Conservation (phyloP, 768 basidiomycete species). For the Psilocybe azurescens region DNA sequence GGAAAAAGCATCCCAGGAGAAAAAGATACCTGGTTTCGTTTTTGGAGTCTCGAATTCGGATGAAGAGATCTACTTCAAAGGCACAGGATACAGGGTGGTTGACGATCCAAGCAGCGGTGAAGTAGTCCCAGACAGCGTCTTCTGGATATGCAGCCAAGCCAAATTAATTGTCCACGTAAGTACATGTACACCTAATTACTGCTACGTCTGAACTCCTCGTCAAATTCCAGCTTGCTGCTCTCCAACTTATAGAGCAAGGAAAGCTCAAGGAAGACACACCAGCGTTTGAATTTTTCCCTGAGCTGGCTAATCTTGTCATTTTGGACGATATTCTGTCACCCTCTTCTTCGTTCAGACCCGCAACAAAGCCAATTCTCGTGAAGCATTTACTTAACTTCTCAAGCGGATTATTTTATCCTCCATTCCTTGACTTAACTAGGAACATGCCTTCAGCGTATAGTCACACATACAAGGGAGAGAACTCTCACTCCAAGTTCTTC, state of each 20-base stretch:
- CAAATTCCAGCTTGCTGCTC: slow-evolving; percentile 29
- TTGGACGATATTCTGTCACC: slow-evolving; percentile 19
- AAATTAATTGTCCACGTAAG: slow-evolving; percentile 36
- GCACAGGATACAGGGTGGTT: slow-evolving; percentile 26
- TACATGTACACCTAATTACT: background rate
- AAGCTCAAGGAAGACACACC: slow-evolving; percentile 28
- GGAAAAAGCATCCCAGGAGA: slow-evolving; percentile 7
- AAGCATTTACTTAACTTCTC: slow-evolving; percentile 36
- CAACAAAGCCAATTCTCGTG: slow-evolving; percentile 27
- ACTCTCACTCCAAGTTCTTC: slow-evolving; percentile 25
- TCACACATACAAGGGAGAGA: slow-evolving; percentile 19
- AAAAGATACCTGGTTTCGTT: slow-evolving; percentile 23
- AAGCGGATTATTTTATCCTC: slow-evolving; percentile 34
- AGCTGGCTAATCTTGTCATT: slow-evolving; percentile 29
- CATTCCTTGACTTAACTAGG: slow-evolving; percentile 2
- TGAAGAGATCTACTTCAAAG: slow-evolving; percentile 31
- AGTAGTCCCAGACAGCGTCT: slow-evolving; percentile 31
- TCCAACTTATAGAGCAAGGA: slow-evolving; percentile 36
- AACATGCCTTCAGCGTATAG: slow-evolving; percentile 22
- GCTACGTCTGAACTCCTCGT: background rate
- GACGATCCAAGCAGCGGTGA: slow-evolving; percentile 30
- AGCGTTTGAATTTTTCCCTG: slow-evolving; percentile 31
- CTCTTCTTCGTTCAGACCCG: slow-evolving; percentile 24
- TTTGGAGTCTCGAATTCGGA: slow-evolving; percentile 25
- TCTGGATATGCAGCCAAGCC: slow-evolving; percentile 40